These are phyloP conservation scores for Arthrobotrys megalospora DNA, from an alignment of 2,329 filamentous ascomycete genomes.

Conservation along the genomic window DNA sequence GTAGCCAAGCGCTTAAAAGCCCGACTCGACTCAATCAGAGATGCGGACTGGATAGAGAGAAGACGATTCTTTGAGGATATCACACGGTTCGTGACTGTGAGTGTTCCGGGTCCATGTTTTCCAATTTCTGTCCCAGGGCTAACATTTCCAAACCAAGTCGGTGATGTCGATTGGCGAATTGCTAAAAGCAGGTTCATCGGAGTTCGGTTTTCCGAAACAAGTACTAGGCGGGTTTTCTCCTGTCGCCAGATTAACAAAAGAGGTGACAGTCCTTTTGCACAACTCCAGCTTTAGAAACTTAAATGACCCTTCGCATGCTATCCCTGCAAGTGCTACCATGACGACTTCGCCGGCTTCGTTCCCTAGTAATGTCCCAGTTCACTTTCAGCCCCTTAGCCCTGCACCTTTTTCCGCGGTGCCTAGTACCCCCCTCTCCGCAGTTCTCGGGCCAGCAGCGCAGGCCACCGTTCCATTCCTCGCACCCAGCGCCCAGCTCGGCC, in stretches of 20 bases:
- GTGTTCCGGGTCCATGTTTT: neutral
- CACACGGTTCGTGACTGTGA: slow-evolving; percentile 64
- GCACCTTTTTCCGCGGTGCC: slow-evolving; percentile 63
- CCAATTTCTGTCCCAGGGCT: neutral
- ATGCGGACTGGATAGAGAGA: slow-evolving; percentile 63
- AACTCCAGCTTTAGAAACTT: slow-evolving; percentile 63
- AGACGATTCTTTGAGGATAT: slow-evolving; percentile 65
- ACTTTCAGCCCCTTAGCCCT: slow-evolving; percentile 62
- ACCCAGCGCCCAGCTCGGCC: slow-evolving; percentile 14
- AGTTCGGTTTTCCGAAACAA: slow-evolving; percentile 64
- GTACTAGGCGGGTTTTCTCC: slow-evolving; percentile 63
- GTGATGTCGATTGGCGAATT: slow-evolving; percentile 64
- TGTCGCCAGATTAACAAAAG: slow-evolving; percentile 64
- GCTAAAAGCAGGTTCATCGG: slow-evolving; percentile 63
- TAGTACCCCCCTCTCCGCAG: slow-evolving; percentile 64
- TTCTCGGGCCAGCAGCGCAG: slow-evolving; percentile 64
- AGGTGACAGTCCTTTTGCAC: slow-evolving; percentile 64
- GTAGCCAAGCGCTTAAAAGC: slow-evolving; percentile 63
- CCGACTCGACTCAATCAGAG: slow-evolving; percentile 63
- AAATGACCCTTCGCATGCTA: slow-evolving; percentile 58
- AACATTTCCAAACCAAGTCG: slow-evolving; percentile 56
- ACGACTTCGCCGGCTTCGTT: slow-evolving; percentile 30
- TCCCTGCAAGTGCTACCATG: slow-evolving; percentile 28
- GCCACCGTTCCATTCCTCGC: slow-evolving; percentile 63
- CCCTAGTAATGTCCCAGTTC: slow-evolving; percentile 43